phyloP scores from a whole-genome alignment of 2,329 filamentous ascomycete species.

The Trichoderma koningii region DNA sequence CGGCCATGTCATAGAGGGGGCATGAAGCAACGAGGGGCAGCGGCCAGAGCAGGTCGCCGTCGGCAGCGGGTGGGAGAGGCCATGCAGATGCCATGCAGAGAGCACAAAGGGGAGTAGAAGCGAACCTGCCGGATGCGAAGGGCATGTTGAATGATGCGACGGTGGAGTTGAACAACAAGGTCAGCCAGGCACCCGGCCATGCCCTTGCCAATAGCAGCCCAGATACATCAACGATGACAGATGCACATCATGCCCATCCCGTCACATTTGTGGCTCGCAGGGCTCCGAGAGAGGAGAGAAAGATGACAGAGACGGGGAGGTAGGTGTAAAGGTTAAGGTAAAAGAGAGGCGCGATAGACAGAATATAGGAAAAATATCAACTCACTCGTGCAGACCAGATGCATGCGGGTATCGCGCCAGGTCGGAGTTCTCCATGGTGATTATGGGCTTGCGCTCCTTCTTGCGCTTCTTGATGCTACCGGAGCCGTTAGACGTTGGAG shows the following conservation, averaged over 20 bases:
- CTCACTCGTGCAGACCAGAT: constrained; percentile 15
- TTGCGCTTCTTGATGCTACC: constrained; percentile 66
- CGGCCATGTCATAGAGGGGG: constrained; percentile 21
- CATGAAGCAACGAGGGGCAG: constrained; percentile 20
- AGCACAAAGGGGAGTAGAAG: background rate
- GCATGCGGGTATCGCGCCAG: background rate
- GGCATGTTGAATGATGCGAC: constrained; percentile 11
- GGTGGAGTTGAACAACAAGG: constrained; percentile 24
- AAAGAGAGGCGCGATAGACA: background rate
- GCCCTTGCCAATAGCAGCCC: constrained; percentile 19
- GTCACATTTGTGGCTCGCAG: background rate
- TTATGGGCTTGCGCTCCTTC: constrained; percentile 75
- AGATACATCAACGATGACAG: background rate
- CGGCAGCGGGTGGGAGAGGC: background rate
- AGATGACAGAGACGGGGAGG: background rate
- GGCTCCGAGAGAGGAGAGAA: background rate
- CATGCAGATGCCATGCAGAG: constrained; percentile 5
- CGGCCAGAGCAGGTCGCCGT: background rate
- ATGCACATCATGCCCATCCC: constrained; percentile 9
- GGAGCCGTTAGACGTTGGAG: constrained; percentile 36
- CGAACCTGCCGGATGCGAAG: constrained; percentile 3
- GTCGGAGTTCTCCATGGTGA: constrained; percentile 61
- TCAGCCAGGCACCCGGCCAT: constrained; percentile 21
- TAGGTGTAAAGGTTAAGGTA: background rate
- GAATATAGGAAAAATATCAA: background rate